Conservation (phyloP, 805 yeast species). For the Ogataea henricii region DNA sequence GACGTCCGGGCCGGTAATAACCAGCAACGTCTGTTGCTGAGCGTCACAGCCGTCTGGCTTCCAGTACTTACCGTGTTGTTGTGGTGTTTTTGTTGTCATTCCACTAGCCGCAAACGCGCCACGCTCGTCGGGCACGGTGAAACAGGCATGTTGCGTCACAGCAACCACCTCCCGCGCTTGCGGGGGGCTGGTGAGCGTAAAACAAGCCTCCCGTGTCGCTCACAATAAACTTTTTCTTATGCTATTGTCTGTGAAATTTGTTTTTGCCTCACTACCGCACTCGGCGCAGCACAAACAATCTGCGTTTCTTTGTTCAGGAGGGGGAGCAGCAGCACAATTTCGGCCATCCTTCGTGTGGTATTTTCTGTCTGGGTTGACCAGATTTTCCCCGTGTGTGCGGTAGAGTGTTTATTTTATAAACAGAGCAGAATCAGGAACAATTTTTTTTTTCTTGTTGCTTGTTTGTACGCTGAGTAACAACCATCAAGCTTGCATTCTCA, state of each 20-base stretch:
- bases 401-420: slow-evolving; percentile 3
- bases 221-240: neutral
- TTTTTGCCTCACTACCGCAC: slow-evolving; percentile 4
- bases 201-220: neutral
- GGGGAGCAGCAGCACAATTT: slow-evolving; percentile 1
- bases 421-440: slow-evolving; percentile 5
- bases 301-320: neutral
- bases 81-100: slow-evolving; percentile 3
- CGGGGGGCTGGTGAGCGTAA: slow-evolving; percentile 4
- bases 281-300: slow-evolving; percentile 7
- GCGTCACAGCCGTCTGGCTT: slow-evolving; percentile 1
- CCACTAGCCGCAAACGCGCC: slow-evolving; percentile 5
- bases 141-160: slow-evolving; percentile 5
- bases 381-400: slow-evolving; percentile 8
- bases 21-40: neutral
- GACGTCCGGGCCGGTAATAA: neutral
- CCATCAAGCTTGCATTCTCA: too few relatives aligned
- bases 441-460: neutral
- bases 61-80: slow-evolving; percentile 1
- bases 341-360: neutral
- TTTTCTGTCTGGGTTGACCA: slow-evolving; percentile 2
- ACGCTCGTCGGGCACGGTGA: neutral
- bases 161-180: slow-evolving; percentile 1
- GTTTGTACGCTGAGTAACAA: too few relatives aligned
- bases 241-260: neutral